Conservation (phyloP, 257 asterid genomes). For the Solanum chiquidenum region DNA sequence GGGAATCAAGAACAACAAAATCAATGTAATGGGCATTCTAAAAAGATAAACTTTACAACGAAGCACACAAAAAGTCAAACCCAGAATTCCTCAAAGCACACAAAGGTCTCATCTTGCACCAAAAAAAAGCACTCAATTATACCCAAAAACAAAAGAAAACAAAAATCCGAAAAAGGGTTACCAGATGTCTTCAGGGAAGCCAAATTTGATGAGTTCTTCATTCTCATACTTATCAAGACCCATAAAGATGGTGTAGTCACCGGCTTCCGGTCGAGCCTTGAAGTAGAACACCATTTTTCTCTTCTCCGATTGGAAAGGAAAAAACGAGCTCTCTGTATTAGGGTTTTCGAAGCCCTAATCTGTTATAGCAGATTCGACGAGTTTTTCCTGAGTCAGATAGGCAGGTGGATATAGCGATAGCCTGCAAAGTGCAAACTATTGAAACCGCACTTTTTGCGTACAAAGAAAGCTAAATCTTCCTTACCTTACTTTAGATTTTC, state of each 20-base stretch:
- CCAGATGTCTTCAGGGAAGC: slow-evolving; percentile 86
- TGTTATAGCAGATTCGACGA: not conserved
- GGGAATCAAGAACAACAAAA: not conserved
- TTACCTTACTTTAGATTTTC: not conserved
- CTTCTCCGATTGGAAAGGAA: not conserved
- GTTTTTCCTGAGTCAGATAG: not conserved
- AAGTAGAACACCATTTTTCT: slow-evolving; percentile 77
- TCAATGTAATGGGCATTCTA: not conserved
- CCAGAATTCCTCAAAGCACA: not conserved
- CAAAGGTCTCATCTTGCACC: not conserved
- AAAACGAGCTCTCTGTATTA: not conserved
- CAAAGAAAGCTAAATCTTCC: not conserved
- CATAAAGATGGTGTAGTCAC: slow-evolving; percentile 91
- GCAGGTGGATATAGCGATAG: not conserved
- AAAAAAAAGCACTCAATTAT: not conserved
- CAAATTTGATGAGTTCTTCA: slow-evolving; percentile 95
- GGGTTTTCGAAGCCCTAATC: slow-evolving; percentile 3
- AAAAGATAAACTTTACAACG: not conserved
- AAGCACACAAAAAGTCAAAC: not conserved
- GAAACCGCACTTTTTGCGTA: not conserved
- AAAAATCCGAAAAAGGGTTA: slow-evolving; percentile 7
- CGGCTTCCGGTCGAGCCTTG: slow-evolving; percentile 84
- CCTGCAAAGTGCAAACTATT: not conserved
- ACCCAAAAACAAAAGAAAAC: not conserved
- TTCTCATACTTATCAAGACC: slow-evolving; percentile 88